These are phyloP conservation scores for Candida sanyiensis DNA, from an alignment of 805 yeast species.

Conservation along the genomic window DNA sequence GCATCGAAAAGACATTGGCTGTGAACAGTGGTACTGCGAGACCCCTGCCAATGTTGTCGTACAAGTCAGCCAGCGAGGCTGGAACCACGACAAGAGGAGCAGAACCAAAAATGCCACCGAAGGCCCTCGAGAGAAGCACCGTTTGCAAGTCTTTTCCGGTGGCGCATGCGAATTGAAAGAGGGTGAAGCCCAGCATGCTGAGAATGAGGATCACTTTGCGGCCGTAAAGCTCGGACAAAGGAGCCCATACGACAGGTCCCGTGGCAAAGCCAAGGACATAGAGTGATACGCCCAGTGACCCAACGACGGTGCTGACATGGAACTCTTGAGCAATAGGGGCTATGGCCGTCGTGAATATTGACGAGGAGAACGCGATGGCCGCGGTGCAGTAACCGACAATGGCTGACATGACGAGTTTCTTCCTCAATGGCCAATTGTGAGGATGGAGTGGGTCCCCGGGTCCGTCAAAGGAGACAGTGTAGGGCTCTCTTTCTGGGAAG, in stretches of 20 bases:
- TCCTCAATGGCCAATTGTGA: conserved; percentile 59
- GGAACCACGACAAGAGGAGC: conserved; percentile 85
- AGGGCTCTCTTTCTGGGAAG: conserved; percentile 61
- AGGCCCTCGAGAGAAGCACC: conserved; percentile 68
- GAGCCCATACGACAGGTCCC: conserved; percentile 91
- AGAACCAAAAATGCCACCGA: conserved; percentile 77
- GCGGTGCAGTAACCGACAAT: conserved; percentile 45
- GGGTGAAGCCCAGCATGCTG: conserved; percentile 49
- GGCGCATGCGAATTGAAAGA: conserved; percentile 70
- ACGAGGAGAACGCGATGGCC: conserved; percentile 67
- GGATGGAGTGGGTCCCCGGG: conserved; percentile 77
- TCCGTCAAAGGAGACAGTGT: conserved; percentile 70
- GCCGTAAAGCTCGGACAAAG: conserved; percentile 71
- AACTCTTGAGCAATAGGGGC: conserved; percentile 42
- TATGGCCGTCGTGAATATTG: conserved; percentile 66
- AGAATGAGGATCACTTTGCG: conserved; percentile 55
- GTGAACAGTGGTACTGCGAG: conserved; percentile 69
- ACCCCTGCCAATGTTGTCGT: conserved; percentile 61
- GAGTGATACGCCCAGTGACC: conserved; percentile 68
- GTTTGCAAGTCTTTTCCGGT: conserved; percentile 74
- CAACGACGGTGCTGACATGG: conserved; percentile 59
- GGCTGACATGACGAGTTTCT: conserved; percentile 38
- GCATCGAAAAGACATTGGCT: conserved; percentile 71
- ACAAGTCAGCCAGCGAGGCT: conserved; percentile 81
- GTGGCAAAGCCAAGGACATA: conserved; percentile 89